Evolutionary conservation across 495 filamentous ascomycete genomes (phyloP), one percentile per base, ranked within the genome.

Genomic region (Alectoria sarmentosa): DNA sequence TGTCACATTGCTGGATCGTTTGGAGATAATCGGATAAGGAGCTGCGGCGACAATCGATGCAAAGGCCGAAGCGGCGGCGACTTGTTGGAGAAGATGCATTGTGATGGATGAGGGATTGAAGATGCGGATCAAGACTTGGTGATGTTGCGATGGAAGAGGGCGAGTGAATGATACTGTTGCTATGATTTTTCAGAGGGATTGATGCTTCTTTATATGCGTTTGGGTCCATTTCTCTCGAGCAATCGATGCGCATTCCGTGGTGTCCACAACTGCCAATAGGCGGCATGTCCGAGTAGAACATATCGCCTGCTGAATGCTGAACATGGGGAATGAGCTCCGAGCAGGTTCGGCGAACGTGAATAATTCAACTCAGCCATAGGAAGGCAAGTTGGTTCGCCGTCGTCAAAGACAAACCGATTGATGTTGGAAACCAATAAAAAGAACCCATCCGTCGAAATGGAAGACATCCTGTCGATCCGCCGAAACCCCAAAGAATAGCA

Each of bases 31-130:
- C n/a, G 42, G 21, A 21, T 56, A 26, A 30, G 67, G 67, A 26
- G 67, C 67, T 17, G 67, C 64, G 42, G 59, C 56, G 26, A 58
- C 58, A 14, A 63, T 32, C 15, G 57, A 54, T 8, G 64, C 64
- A 26, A 69, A 48, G 44, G 67, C 67, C 67, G 64, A 66, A 52
- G 63, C 63, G 63, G 67, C 67, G 19, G 64, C 36, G 28, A 69
- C 41, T 54, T 65, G 63, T 58, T 65, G 56, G 23, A 69, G 49
- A 34, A 69, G 49, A 62, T 66, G 67, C 67, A 69, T 69, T 41
- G 5, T 63, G 54, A 39, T 14, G 17, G 15, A 32, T n/a, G 26
- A 38, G 3, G 42, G 23, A 19, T 15, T 23, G 30, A 15, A 55
- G 7, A 21, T 34, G 52, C 28, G 34, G 52, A 34, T 34, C 14